Evolutionary conservation across 2,329 filamentous ascomycete genomes (phyloP).

Genomic region (Fusarium aywerte): DNA sequence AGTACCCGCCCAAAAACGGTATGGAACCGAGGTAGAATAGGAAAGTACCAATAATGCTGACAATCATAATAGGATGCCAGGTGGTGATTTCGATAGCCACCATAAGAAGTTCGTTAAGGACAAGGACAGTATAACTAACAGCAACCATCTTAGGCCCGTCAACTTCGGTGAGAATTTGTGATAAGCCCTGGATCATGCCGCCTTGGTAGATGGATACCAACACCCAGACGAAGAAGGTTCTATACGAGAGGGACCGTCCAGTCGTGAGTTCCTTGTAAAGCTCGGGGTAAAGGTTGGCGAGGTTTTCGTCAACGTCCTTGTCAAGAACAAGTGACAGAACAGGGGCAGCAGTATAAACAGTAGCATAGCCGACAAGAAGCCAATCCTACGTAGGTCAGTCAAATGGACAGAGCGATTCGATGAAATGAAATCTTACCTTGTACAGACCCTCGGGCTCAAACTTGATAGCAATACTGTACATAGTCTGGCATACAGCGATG

Average conservation of each 20-base stretch:
- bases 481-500: slow-evolving; percentile 94
- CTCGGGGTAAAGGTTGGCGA: slow-evolving; percentile 95
- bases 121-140: slow-evolving; percentile 89
- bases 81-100: slow-evolving; percentile 96
- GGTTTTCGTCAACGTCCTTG: slow-evolving; percentile 91
- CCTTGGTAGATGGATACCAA: slow-evolving; percentile 95
- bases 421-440: slow-evolving; percentile 61
- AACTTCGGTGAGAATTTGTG: slow-evolving; percentile 85
- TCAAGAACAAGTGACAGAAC: slow-evolving; percentile 95
- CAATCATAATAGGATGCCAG: slow-evolving; percentile 94
- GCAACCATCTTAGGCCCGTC: slow-evolving; percentile 82
- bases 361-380: slow-evolving; percentile 96
- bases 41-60: slow-evolving; percentile 84
- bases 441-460: slow-evolving; percentile 96
- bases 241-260: slow-evolving; percentile 87
- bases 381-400: slow-evolving; percentile 71
- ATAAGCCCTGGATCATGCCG: slow-evolving; percentile 92
- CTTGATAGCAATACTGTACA: slow-evolving; percentile 92
- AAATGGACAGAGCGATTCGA: not conserved
- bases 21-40: slow-evolving; percentile 82
- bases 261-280: slow-evolving; percentile 97
- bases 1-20: slow-evolving; percentile 90
- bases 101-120: slow-evolving; percentile 97
- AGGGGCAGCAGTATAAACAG: slow-evolving; percentile 91
- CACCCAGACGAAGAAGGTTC: slow-evolving; percentile 97